These are phyloP conservation scores for Scytalidium sp. DNA, from an alignment of 2,329 filamentous ascomycete genomes.

Conservation along the genomic window DNA sequence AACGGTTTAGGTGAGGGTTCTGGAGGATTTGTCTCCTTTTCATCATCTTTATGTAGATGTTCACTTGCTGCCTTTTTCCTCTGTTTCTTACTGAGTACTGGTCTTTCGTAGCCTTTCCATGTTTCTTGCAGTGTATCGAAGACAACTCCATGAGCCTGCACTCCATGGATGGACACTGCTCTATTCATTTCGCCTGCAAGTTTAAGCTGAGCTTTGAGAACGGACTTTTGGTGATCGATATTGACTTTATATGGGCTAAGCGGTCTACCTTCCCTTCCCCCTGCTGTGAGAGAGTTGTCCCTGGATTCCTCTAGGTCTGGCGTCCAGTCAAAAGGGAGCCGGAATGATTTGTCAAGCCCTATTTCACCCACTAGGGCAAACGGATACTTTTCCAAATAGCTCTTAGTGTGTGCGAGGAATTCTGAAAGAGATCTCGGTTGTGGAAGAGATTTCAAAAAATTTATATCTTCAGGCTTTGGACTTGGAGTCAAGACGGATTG, in stretches of 20 bases:
- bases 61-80: slow-evolving; percentile 42
- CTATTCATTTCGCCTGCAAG: slow-evolving; percentile 67
- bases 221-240: slow-evolving; percentile 63
- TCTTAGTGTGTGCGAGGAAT: slow-evolving; percentile 54
- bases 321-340: slow-evolving; percentile 62
- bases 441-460: slow-evolving; percentile 49
- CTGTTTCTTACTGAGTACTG: slow-evolving; percentile 58
- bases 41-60: slow-evolving; percentile 27
- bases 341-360: slow-evolving; percentile 74
- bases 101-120: slow-evolving; percentile 69
- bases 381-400: slow-evolving; percentile 54
- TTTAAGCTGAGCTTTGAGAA: slow-evolving; percentile 66
- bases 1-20: slow-evolving; percentile 55
- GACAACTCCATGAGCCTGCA: slow-evolving; percentile 54
- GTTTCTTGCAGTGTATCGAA: slow-evolving; percentile 61
- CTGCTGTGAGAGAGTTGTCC: slow-evolving; percentile 57
- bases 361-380: slow-evolving; percentile 72
- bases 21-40: slow-evolving; percentile 28
- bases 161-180: slow-evolving; percentile 76
- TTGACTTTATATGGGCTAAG: slow-evolving; percentile 67
- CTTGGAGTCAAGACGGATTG: slow-evolving; percentile 58
- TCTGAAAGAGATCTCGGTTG: slow-evolving; percentile 56
- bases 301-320: slow-evolving; percentile 34
- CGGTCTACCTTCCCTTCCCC: slow-evolving; percentile 65
- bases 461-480: slow-evolving; percentile 46